These are phyloP conservation scores for Picea engelmannii DNA, from an alignment of 83 land plant species.

Conservation along the genomic window DNA sequence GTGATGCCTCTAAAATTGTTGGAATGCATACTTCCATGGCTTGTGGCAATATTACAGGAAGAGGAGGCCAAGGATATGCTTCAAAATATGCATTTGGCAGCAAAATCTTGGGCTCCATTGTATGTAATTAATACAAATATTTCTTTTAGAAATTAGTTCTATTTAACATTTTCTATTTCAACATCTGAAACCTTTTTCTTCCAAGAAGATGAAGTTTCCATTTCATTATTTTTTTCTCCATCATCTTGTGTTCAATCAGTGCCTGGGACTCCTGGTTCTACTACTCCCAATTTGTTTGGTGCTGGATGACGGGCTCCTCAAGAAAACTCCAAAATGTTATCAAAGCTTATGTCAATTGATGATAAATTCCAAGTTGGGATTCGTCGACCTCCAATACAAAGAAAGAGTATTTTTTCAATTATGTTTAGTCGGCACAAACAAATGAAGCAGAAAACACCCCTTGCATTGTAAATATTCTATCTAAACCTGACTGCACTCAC, in stretches of 20 bases:
- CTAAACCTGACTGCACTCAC: not conserved
- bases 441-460: conserved; percentile 27
- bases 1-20: conserved; percentile 91
- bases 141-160: too few relatives aligned
- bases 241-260: conserved; percentile 11
- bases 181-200: too few relatives aligned
- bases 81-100: conserved; percentile 53
- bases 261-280: conserved; percentile 23
- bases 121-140: too few relatives aligned
- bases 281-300: conserved; percentile 21
- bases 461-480: not conserved
- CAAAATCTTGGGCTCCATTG: too few relatives aligned
- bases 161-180: too few relatives aligned
- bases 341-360: conserved; percentile 41
- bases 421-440: conserved; percentile 57
- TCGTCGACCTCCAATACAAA: conserved; percentile 35
- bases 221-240: conserved; percentile 12
- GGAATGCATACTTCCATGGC: conserved; percentile 92
- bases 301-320: conserved; percentile 13
- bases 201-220: conserved; percentile 9
- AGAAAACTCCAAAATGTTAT: conserved; percentile 31
- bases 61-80: conserved; percentile 78
- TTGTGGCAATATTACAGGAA: conserved; percentile 61
- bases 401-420: conserved; percentile 50
- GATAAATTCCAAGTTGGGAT: conserved; percentile 13